Evolutionary conservation across 2,329 filamentous ascomycete genomes (phyloP), one percentile per base, ranked within the genome.

Genomic region (Fusarium subtropicale): DNA sequence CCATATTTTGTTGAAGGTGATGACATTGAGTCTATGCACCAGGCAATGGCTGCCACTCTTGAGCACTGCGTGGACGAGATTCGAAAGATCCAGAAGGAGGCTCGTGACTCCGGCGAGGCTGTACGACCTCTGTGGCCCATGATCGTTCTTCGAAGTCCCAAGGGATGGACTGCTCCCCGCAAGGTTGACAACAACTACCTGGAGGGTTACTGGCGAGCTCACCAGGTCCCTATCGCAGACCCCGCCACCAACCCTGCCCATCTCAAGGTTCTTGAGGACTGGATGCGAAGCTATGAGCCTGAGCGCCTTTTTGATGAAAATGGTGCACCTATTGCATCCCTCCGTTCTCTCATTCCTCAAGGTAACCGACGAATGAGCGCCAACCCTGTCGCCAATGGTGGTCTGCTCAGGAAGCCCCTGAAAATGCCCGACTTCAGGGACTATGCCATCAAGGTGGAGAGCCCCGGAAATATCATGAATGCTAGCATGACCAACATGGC

Each of bases 1-100:
- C 91, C 92, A 11, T 93, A 93, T 79, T 93, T 94, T 72, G 92
- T 94, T 48, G 91, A 94, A 75, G 92, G 92, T 50, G 88, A 88
- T 67, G 91, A 94, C 55, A 75, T 91, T 30, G 86, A 91, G 34
- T 87, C 85, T 46, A 94, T 94, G 91, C 91, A 94, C 75, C 91
- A 94, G 78, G 91, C 91, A 59, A 94, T 94, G 91, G 91, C 92
- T 15, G 87, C 87, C 44, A 94, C 92, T 0, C 81, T 94, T 30
- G 91, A 94, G 77, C 85, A 88, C 69, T 92, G 90, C 74, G 87
- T 94, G 20, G 78, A 83, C 18, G 89, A 93, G 75, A 94, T 94
- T 75, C 84, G 81, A 57, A 83, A 85, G 62, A 88, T 87, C 74
- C 91, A 94, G 78, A 91, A 92, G 78, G 80, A 92, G 76, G 90